phyloP scores from a whole-genome alignment of 441 rosid species.

The Oxalis stricta region DNA sequence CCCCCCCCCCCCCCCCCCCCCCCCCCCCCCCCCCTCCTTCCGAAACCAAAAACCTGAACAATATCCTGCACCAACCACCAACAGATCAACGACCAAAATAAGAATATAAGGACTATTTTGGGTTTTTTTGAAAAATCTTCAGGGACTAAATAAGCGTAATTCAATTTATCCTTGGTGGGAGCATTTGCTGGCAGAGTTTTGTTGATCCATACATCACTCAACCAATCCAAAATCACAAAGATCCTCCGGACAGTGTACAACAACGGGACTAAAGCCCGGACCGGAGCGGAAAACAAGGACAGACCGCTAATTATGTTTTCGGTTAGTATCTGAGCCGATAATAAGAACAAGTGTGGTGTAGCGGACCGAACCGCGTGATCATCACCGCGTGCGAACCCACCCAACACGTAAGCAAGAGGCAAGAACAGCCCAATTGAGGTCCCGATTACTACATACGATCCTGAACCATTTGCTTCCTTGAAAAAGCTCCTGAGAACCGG shows the following conservation, averaged over 20 bases:
- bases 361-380: constrained; percentile 63
- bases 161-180: constrained; percentile 40
- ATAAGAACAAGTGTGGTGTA: constrained; percentile 71
- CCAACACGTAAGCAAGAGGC: constrained; percentile 71
- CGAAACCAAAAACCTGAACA: no score
- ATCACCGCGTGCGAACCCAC: constrained; percentile 87
- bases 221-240: constrained; percentile 64
- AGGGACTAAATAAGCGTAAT: no score
- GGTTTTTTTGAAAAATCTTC: no score
- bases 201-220: constrained; percentile 51
- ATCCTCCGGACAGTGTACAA: constrained; percentile 64
- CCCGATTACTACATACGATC: constrained; percentile 48
- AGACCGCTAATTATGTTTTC: constrained; percentile 63
- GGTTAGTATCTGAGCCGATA: constrained; percentile 74
- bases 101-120: no score
- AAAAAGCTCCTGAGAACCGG: constrained; percentile 35
- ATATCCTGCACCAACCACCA: no score
- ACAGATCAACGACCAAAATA: no score
- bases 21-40: no score
- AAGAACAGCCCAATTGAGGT: constrained; percentile 68
- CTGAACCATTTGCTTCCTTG: constrained; percentile 48
- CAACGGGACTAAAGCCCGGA: constrained; percentile 69
- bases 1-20: no score
- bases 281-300: constrained; percentile 67
- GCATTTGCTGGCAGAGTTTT: constrained; percentile 47